Conservation (phyloP, 768 basidiomycete genomes). For the Pleurotus giganteus region DNA sequence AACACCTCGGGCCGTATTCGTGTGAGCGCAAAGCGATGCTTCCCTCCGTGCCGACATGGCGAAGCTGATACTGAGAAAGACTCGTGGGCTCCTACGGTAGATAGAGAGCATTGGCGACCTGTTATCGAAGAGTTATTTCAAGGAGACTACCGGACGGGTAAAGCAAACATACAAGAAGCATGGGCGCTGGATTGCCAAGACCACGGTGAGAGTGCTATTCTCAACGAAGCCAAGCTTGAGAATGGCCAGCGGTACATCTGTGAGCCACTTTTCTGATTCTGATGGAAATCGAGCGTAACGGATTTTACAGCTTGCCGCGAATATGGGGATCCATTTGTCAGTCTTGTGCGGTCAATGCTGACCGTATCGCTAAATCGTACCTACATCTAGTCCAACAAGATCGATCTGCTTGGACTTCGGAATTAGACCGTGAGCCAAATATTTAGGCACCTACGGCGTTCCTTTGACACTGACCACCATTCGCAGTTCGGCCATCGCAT, state of each 20-base stretch:
- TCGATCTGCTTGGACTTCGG: slow-evolving; percentile 75
- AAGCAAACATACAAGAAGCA: slow-evolving; percentile 25
- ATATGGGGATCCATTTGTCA: no score
- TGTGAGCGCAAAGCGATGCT: no score
- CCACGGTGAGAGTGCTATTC: slow-evolving; percentile 32
- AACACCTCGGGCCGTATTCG: no score
- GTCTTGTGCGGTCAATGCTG: slow-evolving; percentile 29
- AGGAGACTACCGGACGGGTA: slow-evolving; percentile 16
- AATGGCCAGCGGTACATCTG: no score
- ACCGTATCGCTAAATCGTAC: slow-evolving; percentile 74
- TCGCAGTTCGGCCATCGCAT: no score
- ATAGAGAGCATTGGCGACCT: slow-evolving; percentile 41
- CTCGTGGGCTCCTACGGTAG: slow-evolving; percentile 15
- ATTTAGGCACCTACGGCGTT: no score
- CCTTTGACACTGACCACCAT: no score
- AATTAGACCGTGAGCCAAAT: slow-evolving; percentile 71
- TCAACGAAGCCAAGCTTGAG: slow-evolving; percentile 24
- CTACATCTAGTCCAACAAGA: slow-evolving; percentile 67
- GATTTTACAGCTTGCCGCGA: no score
- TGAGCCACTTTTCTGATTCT: no score
- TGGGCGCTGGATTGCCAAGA: slow-evolving; percentile 38
- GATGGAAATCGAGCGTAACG: no score
- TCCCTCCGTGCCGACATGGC: no score
- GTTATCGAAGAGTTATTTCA: slow-evolving; percentile 29
- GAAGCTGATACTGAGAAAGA: no score